Evolutionary conservation across 148 eudicot species (phyloP), one percentile per base, ranked within the genome.

Genomic region (Simmondsia chinensis): DNA sequence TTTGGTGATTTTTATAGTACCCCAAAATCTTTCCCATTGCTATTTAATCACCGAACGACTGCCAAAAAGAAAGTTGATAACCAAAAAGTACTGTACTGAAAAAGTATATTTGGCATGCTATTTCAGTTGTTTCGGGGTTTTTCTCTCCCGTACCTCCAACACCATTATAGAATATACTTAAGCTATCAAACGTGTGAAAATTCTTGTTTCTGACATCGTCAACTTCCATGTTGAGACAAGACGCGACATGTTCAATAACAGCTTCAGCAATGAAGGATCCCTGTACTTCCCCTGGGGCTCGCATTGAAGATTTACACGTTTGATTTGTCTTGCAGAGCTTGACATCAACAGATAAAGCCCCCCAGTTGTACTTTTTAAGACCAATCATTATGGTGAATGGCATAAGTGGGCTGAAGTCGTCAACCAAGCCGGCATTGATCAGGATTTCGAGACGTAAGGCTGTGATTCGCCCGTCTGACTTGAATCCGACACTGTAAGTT

Each of bases 321-420:
- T 65, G 79, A 55, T 88, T 88, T 29, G 94, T 88, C 66, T 78
- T 88, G 77, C 97, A 88, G 10, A 88, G 43, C 61, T 83, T 88
- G 4, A 80, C 39, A 29, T 83, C 76, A 16, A 79, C 70, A 16
- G 95, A 82, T 31, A 91, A 65, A 56, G 94, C 85, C 43, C 97
- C 95, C 94, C 89, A 88, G 39, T 88, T 34, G 26, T 88, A 88
- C 63, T 80, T 88, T 45, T 73, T 88, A 2, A 88, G 61, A 9
- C 66, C 46, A 47, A 61, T 66, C 4, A 57, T 1, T 23, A 88
- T 46, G 68, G 57, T 66, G 3, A 0, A 4, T 21, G 97, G 94
- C 51, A 88, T 20, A 1, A 68, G 8, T 20, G 83, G 81, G 69
- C 97, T 83, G 38, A 77, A 30, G 62, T 83, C 91, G 33, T 13